Evolutionary conservation across 805 yeast species (phyloP).

Genomic region (Wickerhamomyces canadensis): DNA sequence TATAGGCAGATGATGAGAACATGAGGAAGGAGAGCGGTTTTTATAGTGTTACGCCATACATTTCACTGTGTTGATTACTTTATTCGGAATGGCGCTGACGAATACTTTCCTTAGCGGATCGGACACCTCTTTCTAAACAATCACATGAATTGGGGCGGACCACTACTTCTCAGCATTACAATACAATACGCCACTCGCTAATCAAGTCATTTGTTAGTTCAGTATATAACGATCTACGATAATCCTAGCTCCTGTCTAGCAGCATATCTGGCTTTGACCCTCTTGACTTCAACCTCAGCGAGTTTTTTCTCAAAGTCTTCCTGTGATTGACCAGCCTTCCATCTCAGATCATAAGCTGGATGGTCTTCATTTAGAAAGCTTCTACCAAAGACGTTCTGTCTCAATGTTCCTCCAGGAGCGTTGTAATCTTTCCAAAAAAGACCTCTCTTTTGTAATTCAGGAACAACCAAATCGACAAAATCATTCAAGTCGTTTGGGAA

Average conservation of each 20-base stretch:
- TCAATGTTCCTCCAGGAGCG: slow-evolving; percentile 6
- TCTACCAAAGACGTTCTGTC: slow-evolving; percentile 7
- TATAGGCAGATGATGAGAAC: too few species aligned
- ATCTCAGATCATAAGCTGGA: slow-evolving; percentile 9
- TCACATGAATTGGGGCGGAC: too few species aligned
- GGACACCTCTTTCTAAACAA: not conserved
- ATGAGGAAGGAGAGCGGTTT: too few species aligned
- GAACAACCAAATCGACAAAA: not conserved
- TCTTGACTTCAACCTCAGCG: not conserved
- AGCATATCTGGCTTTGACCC: not conserved
- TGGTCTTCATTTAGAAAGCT: slow-evolving; percentile 6
- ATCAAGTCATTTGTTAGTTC: too few species aligned
- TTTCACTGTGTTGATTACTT: too few species aligned
- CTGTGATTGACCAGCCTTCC: slow-evolving; percentile 14
- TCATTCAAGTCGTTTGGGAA: not conserved
- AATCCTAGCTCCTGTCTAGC: too few species aligned
- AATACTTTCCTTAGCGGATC: too few species aligned
- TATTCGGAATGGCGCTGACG: too few species aligned
- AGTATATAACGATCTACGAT: too few species aligned
- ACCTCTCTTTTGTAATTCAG: not conserved
- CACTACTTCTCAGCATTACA: too few species aligned
- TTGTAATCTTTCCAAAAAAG: slow-evolving; percentile 1
- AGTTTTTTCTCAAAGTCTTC: slow-evolving; percentile 20
- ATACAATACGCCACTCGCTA: too few species aligned
- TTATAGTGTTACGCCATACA: too few species aligned